Evolutionary conservation across 257 asterid species (phyloP), one percentile per base, ranked within the genome.

Genomic region (Paraleonurus japonicus): DNA sequence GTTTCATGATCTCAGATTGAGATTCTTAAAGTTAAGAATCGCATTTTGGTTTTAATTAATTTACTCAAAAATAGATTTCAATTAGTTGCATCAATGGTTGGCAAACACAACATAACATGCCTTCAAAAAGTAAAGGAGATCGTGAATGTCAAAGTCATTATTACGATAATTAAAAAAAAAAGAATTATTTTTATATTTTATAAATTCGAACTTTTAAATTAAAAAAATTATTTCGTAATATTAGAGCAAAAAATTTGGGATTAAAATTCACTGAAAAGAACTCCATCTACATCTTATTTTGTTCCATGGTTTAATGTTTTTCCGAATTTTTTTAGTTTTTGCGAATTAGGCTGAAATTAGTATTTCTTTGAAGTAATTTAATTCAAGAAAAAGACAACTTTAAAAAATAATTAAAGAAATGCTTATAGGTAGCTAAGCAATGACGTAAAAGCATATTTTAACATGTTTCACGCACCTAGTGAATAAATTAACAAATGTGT

Each of bases 21-120:
- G 27, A 4, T 26, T 59, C 13, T 9, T 11, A 55, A 58, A 45
- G 55, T 47, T 30, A 4, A 45, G 33, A 59, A 32, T 26, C 66
- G 32, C 58, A 50, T 53, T 69, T 3, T 11, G 57, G 19, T 13
- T 45, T 71, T 45, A 61, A 9, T 71, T 71, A 71, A 32, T 67
- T n/a, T 3, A 50, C 53, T 66, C 19, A 10, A 58, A 60, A 33
- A 43, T 37, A 8, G 1, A 57, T 23, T 24, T 37, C 0, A 24
- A 57, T 48, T 60, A 47, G 79, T 69, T 69, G 81, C 30, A 35
- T 67, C 67, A 78, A 78, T 78, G 75, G 72, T 78, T 59, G 68
- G 33, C 70, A 72, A 75, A 59, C 69, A 67, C 26, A 77, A 59
- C 28, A 41, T 69, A 77, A 72, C 78, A 77, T 77, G 75, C 62